Base-by-base conservation (phyloP, 257 asterid genomes). In the Scutellaria barbata region DNA sequence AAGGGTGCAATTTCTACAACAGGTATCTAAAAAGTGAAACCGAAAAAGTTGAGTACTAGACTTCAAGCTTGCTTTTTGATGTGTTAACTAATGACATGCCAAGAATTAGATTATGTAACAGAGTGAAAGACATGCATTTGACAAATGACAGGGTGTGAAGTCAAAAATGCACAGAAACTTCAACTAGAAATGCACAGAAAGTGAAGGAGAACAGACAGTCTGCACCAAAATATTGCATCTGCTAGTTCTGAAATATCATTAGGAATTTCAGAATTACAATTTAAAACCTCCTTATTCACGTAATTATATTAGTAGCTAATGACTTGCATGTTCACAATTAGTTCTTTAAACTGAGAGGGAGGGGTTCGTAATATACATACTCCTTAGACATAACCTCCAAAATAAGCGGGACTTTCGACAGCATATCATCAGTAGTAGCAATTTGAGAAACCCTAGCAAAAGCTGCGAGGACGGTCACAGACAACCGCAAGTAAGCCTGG, bases 371-470 rank as follows among this genome's bases (percentile, higher is more conserved):
- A 60, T 14, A 13, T 14, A 74, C 94, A 70, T 78, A 93, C 97
- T 74, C 85, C 39, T 18, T 63, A 13, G 85, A 77, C 80, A 86
- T 47, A 62, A 78, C 72, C 77, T 89, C 90, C 77, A 89, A 18
- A 55, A 94, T 47, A 20, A 86, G 83, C 30, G 92, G 90, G 66
- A 94, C 68, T 60, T 76, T 76, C 0, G 88, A 55, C 43, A 84
- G 65, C 92, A 94, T 89, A 45, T 89, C 87, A 51, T 79, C 73
- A 20, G 90, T 79, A 74, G 95, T 77, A 41, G 97, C 97, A 70
- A 94, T 81, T 73, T 88, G 84, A 6, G 93, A 81, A 66, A 88
- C 85, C 77, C 96, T 84, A 39, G 90, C 85, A 73, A 94, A 79
- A 5, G 95, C 81, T 3, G 99, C 84, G 20, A 94, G 88, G 55